These are phyloP conservation scores for Exophiala viscosa DNA, from an alignment of 2,329 filamentous ascomycete species.

Conservation along the genomic window DNA sequence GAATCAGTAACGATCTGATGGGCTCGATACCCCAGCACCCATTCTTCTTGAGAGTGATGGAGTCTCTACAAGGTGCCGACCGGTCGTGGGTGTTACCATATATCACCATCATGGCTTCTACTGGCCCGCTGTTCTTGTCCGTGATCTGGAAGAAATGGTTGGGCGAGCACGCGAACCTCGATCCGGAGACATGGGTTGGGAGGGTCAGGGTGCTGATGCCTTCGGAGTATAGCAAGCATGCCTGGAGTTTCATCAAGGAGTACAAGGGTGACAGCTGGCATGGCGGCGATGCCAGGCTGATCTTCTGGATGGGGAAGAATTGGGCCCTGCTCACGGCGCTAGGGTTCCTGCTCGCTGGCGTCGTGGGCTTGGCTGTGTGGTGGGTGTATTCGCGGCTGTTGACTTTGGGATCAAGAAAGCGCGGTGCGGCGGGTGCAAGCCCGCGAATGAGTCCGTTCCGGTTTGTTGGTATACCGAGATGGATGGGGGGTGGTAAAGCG, in stretches of 20 bases:
- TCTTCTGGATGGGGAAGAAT: slow-evolving; percentile 62
- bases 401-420: slow-evolving; percentile 33
- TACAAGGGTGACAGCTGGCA: slow-evolving; percentile 65
- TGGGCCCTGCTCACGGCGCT: slow-evolving; percentile 54
- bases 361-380: slow-evolving; percentile 48
- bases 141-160: slow-evolving; percentile 74
- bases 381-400: slow-evolving; percentile 49
- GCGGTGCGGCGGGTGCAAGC: slow-evolving; percentile 6
- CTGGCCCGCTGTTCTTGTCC: slow-evolving; percentile 71
- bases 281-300: slow-evolving; percentile 59
- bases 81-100: slow-evolving; percentile 67
- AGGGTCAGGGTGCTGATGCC: slow-evolving; percentile 66
- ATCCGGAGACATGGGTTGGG: slow-evolving; percentile 43
- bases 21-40: slow-evolving; percentile 68
- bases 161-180: slow-evolving; percentile 42
- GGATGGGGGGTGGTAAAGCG: slow-evolving; percentile 16
- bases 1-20: slow-evolving; percentile 80
- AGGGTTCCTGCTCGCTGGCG: slow-evolving; percentile 48
- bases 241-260: slow-evolving; percentile 70
- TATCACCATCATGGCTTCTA: slow-evolving; percentile 75
- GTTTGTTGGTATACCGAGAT: slow-evolving; percentile 2
- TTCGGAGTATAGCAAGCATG: slow-evolving; percentile 64
- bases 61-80: slow-evolving; percentile 64
- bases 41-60: slow-evolving; percentile 68
- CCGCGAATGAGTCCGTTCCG: slow-evolving; percentile 12